Evolutionary conservation across 306 rosid genomes (phyloP), one percentile per base, ranked within the genome.

Genomic region (Cotoneaster glaucophyllus): DNA sequence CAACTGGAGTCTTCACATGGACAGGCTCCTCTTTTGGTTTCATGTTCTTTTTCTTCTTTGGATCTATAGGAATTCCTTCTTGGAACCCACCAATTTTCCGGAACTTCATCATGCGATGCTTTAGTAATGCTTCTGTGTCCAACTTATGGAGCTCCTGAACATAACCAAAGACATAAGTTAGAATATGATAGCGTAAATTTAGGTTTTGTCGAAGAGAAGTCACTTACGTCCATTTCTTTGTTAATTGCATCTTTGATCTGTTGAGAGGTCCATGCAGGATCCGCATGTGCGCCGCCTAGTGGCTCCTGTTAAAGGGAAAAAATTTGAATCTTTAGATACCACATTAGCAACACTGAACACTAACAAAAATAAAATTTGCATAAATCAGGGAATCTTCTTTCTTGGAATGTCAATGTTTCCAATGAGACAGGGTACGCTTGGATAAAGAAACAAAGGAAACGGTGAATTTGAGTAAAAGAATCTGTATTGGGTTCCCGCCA

Each of bases 231-330:
- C 93, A 95, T 95, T 82, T 89, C 45, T 75, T 86, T 84, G 73
- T 87, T 86, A 84, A 95, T 87, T 43, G 96, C 92, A 68, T 11
- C 48, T 78, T 90, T 95, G 45, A 95, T 92, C 85, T 90, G 97
- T 74, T 90, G 86, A 32, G 99, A 95, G 79, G 90, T 86, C 97
- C 97, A 92, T 4, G 78, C 9, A 39, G 99, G 86, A 85, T 92
- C 92, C 12, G 92, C 88, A 85, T 95, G 99, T 57, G 97, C 99
- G 15, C 99, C 99, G 68, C 97, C 97, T 10, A 90, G 84, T 6
- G 99, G 97, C 77, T 95, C 99, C 99, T 95, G 83, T 85, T 19
- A 78, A 76, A 80, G 75, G 59, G 75, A 64, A 72, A 75, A 76
- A 73, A 71, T 62, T 61, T 67, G 22, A 29, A 29, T 29, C 68